Base-by-base conservation (phyloP, 2,329 filamentous ascomycete genomes). In the Fusarium sterilihyphosum region DNA sequence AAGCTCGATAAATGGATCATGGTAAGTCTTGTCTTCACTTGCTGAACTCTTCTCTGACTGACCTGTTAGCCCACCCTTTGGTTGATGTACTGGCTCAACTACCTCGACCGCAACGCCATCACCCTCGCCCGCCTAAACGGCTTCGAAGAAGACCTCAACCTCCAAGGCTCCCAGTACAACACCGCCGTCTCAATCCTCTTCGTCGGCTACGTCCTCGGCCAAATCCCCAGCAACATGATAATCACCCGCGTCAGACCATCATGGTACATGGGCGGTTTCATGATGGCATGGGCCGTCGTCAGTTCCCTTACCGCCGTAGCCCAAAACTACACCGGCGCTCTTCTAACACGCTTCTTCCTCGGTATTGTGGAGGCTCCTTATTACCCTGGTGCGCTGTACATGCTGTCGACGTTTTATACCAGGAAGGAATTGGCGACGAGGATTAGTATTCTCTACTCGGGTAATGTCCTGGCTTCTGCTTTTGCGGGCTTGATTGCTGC, bases 41-140 rank as follows among this genome's bases (percentile, higher is more conserved):
- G 16, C 8, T 44, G 10, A 44, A 12, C 43, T 18, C n/a, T 8
- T 24, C n/a, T 44, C 43, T 44, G 43, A 44, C 43, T 44, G 43
- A 44, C 43, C 24, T 46, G 3, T 4, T 2, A 82, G 77, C 81
- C 82, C 1, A 82, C 81, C n/a, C 77, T 83, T 10, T 83, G 81
- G 73, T 54, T 80, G 38, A 84, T 86, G 79, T 86, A 86, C 62
- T 83, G 82, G 47, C 74, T 83, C 46, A 83, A 83, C 63, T 83
- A 82, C 49, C 81, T 87, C 37, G 87, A 89, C 67, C 82, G 86
- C 29, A 88, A 88, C 60, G 88, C 90, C 67, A 89, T 91, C 73
- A 89, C 89, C 8, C 86, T 88, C 31, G 89, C 89, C 8, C 83
- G 85, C 40, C 79, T 91, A 16, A 86, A 89, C 70, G 86, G 87